These are phyloP conservation scores for Camellia sinensis DNA, from an alignment of 148 eudicot genomes.

Conservation along the genomic window DNA sequence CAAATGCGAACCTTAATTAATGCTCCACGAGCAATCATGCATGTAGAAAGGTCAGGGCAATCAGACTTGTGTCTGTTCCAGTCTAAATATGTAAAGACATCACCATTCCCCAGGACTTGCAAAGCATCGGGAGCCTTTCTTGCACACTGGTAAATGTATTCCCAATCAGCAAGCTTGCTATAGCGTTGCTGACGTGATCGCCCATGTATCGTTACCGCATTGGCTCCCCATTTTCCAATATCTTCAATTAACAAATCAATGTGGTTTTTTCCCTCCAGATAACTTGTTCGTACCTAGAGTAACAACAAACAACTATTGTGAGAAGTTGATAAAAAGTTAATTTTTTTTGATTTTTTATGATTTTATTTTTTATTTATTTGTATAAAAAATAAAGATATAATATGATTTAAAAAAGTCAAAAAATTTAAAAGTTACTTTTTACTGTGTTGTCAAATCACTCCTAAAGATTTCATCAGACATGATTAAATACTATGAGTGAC, in stretches of 20 bases:
- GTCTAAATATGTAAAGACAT: slow-evolving; percentile 78
- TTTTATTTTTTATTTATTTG: too few species aligned
- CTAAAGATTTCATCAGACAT: neutral
- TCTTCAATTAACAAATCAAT: slow-evolving; percentile 70
- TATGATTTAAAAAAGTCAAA: too few species aligned
- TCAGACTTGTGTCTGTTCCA: slow-evolving; percentile 81
- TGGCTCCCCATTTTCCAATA: slow-evolving; percentile 85
- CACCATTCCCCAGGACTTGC: slow-evolving; percentile 93
- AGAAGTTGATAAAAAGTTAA: neutral
- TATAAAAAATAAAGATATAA: too few species aligned
- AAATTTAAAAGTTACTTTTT: too few species aligned
- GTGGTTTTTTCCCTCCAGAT: slow-evolving; percentile 85
- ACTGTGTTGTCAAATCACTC: neutral
- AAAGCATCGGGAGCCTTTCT: slow-evolving; percentile 60
- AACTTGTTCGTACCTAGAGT: slow-evolving; percentile 83
- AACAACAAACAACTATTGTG: neutral
- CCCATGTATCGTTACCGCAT: slow-evolving; percentile 88
- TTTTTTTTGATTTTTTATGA: too few species aligned
- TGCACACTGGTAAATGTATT: slow-evolving; percentile 67
- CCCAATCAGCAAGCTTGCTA: slow-evolving; percentile 97
- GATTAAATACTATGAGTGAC: neutral
- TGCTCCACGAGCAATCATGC: slow-evolving; percentile 99
- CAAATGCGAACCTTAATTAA: slow-evolving; percentile 65
- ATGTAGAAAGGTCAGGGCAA: slow-evolving; percentile 82
- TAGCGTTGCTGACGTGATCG: slow-evolving; percentile 98